A percentile compares a stretch with the other conserved stretches of the same genome.
Evolutionary conservation across 768 basidiomycete genomes (phyloP).

Genomic region (Nevesoporus exiguus): DNA sequence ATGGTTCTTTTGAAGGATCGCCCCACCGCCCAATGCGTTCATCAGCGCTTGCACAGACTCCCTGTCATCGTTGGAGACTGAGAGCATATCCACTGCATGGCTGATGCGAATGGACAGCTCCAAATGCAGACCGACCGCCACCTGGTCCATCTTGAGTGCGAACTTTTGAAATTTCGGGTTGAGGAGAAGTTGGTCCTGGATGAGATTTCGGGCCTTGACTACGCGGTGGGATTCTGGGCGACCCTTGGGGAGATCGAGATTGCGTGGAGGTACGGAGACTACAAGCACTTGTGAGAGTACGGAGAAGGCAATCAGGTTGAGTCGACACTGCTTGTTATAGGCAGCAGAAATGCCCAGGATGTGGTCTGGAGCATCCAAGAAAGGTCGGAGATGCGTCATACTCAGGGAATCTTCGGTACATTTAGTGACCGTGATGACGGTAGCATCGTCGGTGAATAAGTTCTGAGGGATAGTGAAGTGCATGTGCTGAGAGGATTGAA

Average conservation of each 20-base stretch:
- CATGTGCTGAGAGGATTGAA: slow-evolving; percentile 5
- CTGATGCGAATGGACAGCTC: slow-evolving; percentile 37
- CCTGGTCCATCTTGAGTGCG: slow-evolving; percentile 46
- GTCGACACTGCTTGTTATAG: slow-evolving; percentile 34
- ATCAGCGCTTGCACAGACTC: slow-evolving; percentile 36
- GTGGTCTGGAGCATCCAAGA: slow-evolving; percentile 28
- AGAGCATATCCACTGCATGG: slow-evolving; percentile 42
- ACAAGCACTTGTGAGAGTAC: slow-evolving; percentile 35
- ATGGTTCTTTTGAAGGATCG: slow-evolving; percentile 23
- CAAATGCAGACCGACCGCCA: slow-evolving; percentile 37
- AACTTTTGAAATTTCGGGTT: slow-evolving; percentile 30
- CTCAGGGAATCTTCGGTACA: slow-evolving; percentile 27
- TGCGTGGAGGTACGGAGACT: slow-evolving; percentile 28
- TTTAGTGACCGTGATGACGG: slow-evolving; percentile 27
- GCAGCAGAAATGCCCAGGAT: slow-evolving; percentile 43
- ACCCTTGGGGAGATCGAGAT: neutral
- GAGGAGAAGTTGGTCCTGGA: slow-evolving; percentile 36
- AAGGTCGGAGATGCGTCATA: slow-evolving; percentile 20
- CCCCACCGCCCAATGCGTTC: slow-evolving; percentile 37
- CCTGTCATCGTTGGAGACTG: slow-evolving; percentile 25
- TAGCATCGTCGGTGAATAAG: slow-evolving; percentile 29
- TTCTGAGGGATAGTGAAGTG: slow-evolving; percentile 30
- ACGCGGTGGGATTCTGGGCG: neutral
- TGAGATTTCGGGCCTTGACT: slow-evolving; percentile 14
- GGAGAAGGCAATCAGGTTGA: slow-evolving; percentile 41